These are phyloP conservation scores for Vickermania spadyakhi DNA, from an alignment of 208 protist genomes.

Conservation along the genomic window DNA sequence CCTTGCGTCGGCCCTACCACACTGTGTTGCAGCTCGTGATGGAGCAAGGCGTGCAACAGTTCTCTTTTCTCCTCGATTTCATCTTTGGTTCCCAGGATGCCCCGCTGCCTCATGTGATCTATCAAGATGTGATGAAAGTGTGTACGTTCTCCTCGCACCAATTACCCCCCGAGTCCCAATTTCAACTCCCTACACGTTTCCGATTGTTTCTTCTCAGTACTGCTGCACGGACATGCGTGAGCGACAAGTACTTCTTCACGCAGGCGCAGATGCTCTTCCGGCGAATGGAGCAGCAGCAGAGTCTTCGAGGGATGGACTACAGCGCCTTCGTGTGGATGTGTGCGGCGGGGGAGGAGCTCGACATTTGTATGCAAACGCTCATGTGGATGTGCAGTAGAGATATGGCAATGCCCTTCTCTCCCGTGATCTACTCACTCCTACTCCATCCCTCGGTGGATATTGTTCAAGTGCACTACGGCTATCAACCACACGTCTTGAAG, in stretches of 20 bases:
- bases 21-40: slow-evolving; percentile 55
- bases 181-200: slow-evolving; percentile 33
- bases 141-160: slow-evolving; percentile 69
- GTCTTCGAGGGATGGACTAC: slow-evolving; percentile 29
- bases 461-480: slow-evolving; percentile 11
- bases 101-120: slow-evolving; percentile 78
- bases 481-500: slow-evolving; percentile 27
- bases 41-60: slow-evolving; percentile 44
- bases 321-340: slow-evolving; percentile 68
- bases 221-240: slow-evolving; percentile 53
- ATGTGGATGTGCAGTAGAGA: slow-evolving; percentile 30
- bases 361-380: slow-evolving; percentile 37
- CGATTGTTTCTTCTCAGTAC: slow-evolving; percentile 48
- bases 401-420: slow-evolving; percentile 38
- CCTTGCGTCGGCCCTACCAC: slow-evolving; percentile 40
- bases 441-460: slow-evolving; percentile 66
- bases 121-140: slow-evolving; percentile 83
- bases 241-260: slow-evolving; percentile 70
- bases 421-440: slow-evolving; percentile 59
- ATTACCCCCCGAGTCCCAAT: slow-evolving; percentile 74
- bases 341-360: slow-evolving; percentile 42
- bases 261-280: slow-evolving; percentile 47
- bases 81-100: slow-evolving; percentile 44
- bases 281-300: slow-evolving; percentile 66
- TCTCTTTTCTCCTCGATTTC: slow-evolving; percentile 45